These are phyloP conservation scores for Lenwebbia sp. DNA, from an alignment of 345 rosid genomes.

Conservation along the genomic window DNA sequence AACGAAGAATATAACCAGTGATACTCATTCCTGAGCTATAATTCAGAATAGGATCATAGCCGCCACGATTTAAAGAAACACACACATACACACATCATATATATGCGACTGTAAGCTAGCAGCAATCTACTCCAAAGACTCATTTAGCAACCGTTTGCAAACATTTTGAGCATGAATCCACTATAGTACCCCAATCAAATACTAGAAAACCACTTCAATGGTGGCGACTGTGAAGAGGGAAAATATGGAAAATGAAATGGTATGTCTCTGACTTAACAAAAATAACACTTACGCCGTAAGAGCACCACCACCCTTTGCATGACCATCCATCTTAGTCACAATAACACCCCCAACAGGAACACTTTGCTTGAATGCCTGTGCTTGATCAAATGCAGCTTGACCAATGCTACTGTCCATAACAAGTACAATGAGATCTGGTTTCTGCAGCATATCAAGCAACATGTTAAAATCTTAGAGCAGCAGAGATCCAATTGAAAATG, in stretches of 20 bases:
- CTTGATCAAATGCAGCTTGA: slow-evolving; percentile 95
- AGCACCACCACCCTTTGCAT: slow-evolving; percentile 98
- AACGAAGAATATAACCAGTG: neutral
- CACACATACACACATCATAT: neutral
- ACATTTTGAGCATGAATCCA: neutral
- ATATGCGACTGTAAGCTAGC: neutral
- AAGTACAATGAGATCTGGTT: slow-evolving; percentile 86
- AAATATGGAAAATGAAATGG: neutral
- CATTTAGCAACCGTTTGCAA: neutral
- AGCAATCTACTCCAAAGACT: neutral
- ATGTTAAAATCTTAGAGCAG: neutral
- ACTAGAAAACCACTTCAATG: neutral
- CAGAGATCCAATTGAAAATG: neutral
- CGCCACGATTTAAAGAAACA: neutral
- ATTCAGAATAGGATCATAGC: neutral
- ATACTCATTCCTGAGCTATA: neutral
- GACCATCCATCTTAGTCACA: slow-evolving; percentile 93
- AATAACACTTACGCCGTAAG: slow-evolving; percentile 77
- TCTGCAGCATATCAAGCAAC: slow-evolving; percentile 30
- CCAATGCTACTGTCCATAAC: slow-evolving; percentile 97
- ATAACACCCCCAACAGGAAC: slow-evolving; percentile 89
- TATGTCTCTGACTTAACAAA: neutral
- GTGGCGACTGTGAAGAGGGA: neutral
- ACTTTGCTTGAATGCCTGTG: slow-evolving; percentile 87
- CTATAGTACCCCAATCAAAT: neutral